These are phyloP conservation scores for Cytospora paraplurivora DNA, from an alignment of 2,329 filamentous ascomycete species.

Conservation along the genomic window DNA sequence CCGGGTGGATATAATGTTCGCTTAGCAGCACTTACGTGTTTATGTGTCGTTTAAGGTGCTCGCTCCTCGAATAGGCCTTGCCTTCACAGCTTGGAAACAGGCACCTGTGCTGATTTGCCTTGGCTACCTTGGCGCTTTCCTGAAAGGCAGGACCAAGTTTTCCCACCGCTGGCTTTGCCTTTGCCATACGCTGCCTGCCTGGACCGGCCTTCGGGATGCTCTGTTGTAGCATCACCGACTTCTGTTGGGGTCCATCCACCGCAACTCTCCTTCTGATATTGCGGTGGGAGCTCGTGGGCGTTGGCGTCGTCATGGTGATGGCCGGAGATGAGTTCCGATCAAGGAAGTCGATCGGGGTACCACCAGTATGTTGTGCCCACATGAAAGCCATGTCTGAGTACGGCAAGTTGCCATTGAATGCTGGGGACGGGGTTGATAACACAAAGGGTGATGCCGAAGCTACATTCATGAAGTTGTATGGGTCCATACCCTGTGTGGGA, in stretches of 20 bases:
- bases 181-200: slow-evolving; percentile 17
- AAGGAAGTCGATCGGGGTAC: slow-evolving; percentile 24
- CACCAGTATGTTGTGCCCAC: slow-evolving; percentile 24
- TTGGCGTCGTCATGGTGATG: slow-evolving; percentile 22
- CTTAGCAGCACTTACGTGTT: slow-evolving; percentile 14
- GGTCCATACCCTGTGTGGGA: slow-evolving; percentile 21
- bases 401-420: slow-evolving; percentile 14
- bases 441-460: slow-evolving; percentile 16
- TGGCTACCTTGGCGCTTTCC: slow-evolving; percentile 21
- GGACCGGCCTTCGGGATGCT: slow-evolving; percentile 21
- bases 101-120: slow-evolving; percentile 24
- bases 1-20: not conserved
- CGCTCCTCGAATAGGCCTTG: slow-evolving; percentile 22
- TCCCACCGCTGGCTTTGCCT: slow-evolving; percentile 17
- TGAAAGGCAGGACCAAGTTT: slow-evolving; percentile 16
- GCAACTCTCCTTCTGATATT: slow-evolving; percentile 23
- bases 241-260: slow-evolving; percentile 27
- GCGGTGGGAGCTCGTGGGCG: slow-evolving; percentile 18
- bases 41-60: slow-evolving; percentile 27
- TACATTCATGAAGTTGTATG: slow-evolving; percentile 14
- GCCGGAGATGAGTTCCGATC: slow-evolving; percentile 23
- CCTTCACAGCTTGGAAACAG: slow-evolving; percentile 24
- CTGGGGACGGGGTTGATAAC: slow-evolving; percentile 22
- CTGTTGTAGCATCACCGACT: slow-evolving; percentile 25
- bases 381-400: slow-evolving; percentile 25